Evolutionary conservation across 73 alveolate genomes (phyloP).

Genomic region (Stentor coeruleus): DNA sequence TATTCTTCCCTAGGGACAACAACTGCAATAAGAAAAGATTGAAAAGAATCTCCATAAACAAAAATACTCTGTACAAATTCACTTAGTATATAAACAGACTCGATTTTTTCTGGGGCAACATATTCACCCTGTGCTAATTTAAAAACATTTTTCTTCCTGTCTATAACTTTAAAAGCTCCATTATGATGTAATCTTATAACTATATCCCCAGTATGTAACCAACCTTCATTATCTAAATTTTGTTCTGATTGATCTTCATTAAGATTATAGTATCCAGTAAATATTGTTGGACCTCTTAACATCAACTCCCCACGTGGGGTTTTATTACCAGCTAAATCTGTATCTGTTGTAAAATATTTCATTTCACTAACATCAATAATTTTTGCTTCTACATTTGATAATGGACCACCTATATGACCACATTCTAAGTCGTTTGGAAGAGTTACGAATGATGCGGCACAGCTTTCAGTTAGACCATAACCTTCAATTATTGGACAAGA

Average conservation of each 20-base stretch:
- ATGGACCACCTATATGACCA: neutral
- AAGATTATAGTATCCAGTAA: conserved; percentile 52
- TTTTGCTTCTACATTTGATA: neutral
- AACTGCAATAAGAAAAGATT: conserved; percentile 65
- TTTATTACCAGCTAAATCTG: too few species aligned
- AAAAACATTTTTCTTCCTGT: conserved; percentile 80
- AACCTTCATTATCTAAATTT: conserved; percentile 70
- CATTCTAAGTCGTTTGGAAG: neutral
- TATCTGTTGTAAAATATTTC: too few species aligned
- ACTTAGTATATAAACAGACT: conserved; percentile 38
- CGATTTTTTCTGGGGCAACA: conserved; percentile 76
- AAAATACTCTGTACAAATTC: conserved; percentile 44
- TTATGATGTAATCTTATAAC: conserved; percentile 57
- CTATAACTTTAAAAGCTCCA: conserved; percentile 73
- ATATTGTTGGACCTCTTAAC: conserved; percentile 62
- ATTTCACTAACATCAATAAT: too few species aligned
- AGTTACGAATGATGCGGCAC: neutral
- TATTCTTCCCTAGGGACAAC: conserved; percentile 61
- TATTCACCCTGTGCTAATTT: conserved; percentile 75
- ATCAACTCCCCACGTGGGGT: neutral
- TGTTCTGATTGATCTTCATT: conserved; percentile 41
- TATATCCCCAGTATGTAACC: conserved; percentile 90
- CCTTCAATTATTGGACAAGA: conserved; percentile 47
- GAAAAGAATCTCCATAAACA: conserved; percentile 68
- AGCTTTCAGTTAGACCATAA: conserved; percentile 59